These are phyloP conservation scores for Blastomyces gilchristii DNA, from an alignment of 2,329 filamentous ascomycete species.

Conservation along the genomic window DNA sequence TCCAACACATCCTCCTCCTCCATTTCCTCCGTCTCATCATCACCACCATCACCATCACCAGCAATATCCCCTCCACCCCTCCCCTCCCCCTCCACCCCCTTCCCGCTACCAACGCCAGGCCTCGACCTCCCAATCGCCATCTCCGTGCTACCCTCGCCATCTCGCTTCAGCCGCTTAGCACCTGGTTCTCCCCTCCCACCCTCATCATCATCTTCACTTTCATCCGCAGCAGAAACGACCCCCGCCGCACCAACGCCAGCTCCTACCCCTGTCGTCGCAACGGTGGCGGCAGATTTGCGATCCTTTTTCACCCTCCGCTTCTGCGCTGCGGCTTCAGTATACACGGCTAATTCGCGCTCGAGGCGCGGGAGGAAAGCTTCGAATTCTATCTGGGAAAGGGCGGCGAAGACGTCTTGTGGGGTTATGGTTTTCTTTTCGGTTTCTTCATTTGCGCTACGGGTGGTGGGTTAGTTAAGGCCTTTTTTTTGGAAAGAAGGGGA, in stretches of 20 bases:
- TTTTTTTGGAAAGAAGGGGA: neutral
- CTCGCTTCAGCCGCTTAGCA: constrained; percentile 17
- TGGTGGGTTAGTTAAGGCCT: constrained; percentile 8
- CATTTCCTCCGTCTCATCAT: constrained; percentile 15
- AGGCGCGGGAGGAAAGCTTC: constrained; percentile 48
- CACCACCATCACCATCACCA: constrained; percentile 9
- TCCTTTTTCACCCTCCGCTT: constrained; percentile 33
- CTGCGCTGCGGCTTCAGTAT: constrained; percentile 29
- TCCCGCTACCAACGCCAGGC: constrained; percentile 9
- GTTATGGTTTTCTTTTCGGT: constrained; percentile 53
- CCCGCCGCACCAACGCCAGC: constrained; percentile 36
- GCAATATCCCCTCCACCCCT: neutral
- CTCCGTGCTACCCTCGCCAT: constrained; percentile 18
- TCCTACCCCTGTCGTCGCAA: constrained; percentile 28
- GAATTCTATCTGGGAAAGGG: constrained; percentile 51
- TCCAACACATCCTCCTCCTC: constrained; percentile 21
- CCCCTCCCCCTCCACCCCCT: constrained; percentile 10
- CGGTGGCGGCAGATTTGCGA: constrained; percentile 23
- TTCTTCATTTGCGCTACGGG: constrained; percentile 49
- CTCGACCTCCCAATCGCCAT: constrained; percentile 16
- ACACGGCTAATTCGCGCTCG: constrained; percentile 47
- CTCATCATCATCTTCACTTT: constrained; percentile 38
- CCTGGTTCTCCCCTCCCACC: constrained; percentile 45
- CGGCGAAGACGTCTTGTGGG: constrained; percentile 51
- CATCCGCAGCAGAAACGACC: constrained; percentile 45